Evolutionary conservation across 768 basidiomycete species (phyloP), one percentile per base, ranked within the genome.

Genomic region (Suillus clintonianus): DNA sequence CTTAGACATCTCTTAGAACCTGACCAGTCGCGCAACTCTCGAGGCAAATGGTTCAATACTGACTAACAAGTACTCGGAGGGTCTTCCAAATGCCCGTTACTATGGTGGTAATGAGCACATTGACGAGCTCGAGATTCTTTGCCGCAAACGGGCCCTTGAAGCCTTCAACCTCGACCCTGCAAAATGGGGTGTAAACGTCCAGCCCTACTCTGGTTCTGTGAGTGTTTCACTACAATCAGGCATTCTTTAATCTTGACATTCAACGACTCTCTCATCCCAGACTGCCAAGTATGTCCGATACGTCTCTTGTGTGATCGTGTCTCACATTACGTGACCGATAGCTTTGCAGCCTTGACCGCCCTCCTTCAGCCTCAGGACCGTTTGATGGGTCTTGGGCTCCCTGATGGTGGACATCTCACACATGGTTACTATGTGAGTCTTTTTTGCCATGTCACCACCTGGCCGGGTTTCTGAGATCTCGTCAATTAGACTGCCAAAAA

Each of bases 41-140:
- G 93, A 99, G 80, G 97, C 96, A 67, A 98, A 98, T 79, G 97
- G 97, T 57, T 98, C 97, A 61, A 96, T 99, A 76, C 78, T 99
- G 75, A 98, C 97, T 76, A 97, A 97, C 88, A 99, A 98, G 81
- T 97, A 97, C 84, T 99, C 97, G 24, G 97, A 99, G 80, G 97
- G 97, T 83, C 93, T 99, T 55, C 97, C 97, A n/a, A 88, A 87
- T 61, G 96, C 95, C 51, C 90, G 96, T 63, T 97, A 97, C 81
- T 98, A 97, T 70, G 95, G 95, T 71, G 97, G 97, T 63, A 99
- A 99, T 81, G 97, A 99, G 79, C 91, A 91, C 82, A 91, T 98
- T 69, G 97, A 99, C 74, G 94, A 97, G 75, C 91, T 99, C 72
- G 97, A 99, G 80, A 79, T 86, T 65, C 88, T 99, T 63, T 95